Evolutionary conservation across 2,329 filamentous ascomycete species (phyloP), one percentile per base, ranked within the genome.

Genomic region (Aspergillus uvarum): DNA sequence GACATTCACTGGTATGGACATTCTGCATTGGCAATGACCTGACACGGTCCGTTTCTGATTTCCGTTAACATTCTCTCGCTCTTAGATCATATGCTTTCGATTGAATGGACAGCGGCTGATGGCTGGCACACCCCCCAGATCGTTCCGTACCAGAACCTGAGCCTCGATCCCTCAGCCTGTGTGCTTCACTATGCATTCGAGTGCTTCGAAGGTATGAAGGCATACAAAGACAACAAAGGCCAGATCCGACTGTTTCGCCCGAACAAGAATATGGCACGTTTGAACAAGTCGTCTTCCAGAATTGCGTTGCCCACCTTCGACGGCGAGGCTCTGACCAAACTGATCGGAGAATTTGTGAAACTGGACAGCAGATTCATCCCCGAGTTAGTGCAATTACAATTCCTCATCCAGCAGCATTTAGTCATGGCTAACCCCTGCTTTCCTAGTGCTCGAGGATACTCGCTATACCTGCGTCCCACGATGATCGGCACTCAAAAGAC

Each of bases 121-220:
- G 95, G 93, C 76, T 97, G 95, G 95, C 80, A 89, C 47, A 79
- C 87, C 14, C 91, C 94, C 59, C 84, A 86, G 66, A 98, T 99
- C 74, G 88, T 86, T 19, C 95, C 95, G 21, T 98, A 98, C 83
- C 92, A 97, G 79, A 97, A 97, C 80, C 90, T 99, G 69, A 94
- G 91, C 50, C 89, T 99, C 70, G 95, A 98, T 77, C 95, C 95
- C 26, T 92, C 95, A 48, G 95, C 92, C 35, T 98, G 93, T 80
- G 95, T 98, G 64, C 94, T 99, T 80, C 95, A 99, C 85, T 99
- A 99, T 79, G 95, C 92, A 52, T 98, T 98, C 74, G 91, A 96
- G 78, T 95, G 90, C 77, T 99, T 99, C 79, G 95, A 99, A 82
- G 95, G 95, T 68, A 96, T 98, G 92, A 99, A 99, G 83, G 95